Evolutionary conservation across 2,329 filamentous ascomycete species (phyloP), one percentile per base, ranked within the genome.

Genomic region (Teratosphaeria zuluensis): DNA sequence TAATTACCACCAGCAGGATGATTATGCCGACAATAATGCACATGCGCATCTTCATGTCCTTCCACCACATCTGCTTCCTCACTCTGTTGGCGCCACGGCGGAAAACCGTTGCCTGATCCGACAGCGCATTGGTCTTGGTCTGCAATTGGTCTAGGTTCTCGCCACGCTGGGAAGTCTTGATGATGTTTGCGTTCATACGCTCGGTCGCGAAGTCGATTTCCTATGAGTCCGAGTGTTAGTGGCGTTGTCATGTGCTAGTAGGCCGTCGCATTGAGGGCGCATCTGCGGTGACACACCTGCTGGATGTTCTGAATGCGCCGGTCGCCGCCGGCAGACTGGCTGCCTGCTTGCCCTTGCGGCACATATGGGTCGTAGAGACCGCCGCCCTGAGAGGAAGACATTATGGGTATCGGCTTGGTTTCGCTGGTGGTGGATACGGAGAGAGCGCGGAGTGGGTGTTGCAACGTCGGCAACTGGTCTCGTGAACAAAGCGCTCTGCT

Each of bases 31-130:
- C 81, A 72, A 95, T 88, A 68, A 99, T 81, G 78, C 92, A 97
- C 81, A 96, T 94, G 76, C 94, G 87, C 94, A 99, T 99, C 85
- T 97, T 97, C 90, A 96, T 95, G 73, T 97, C 92, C 84, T 97
- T 97, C 92, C 92, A 97, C 92, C 92, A 97, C 92, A 97, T 97
- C 77, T 95, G 87, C 76, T 80, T 80, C 76, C 94, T 86, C 68
- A 99, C 92, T 69, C 90, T 83, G 81, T 97, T 99, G 76, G 95
- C 94, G 65, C 94, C 92, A 66, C 92, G 87, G 70, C 92, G 90
- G 84, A 99, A 99, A 63, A 90, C 91, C 75, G 96, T 91, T 60
- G 94, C 92, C 38, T 92, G 96, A 63, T 87, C 85, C 61, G 92
- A 92, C 66, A 99, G 83, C 77, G 95, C 95, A 79, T 96, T 77